Evolutionary conservation across 305 asterid genomes (phyloP).

Genomic region (Ilex paraguariensis): DNA sequence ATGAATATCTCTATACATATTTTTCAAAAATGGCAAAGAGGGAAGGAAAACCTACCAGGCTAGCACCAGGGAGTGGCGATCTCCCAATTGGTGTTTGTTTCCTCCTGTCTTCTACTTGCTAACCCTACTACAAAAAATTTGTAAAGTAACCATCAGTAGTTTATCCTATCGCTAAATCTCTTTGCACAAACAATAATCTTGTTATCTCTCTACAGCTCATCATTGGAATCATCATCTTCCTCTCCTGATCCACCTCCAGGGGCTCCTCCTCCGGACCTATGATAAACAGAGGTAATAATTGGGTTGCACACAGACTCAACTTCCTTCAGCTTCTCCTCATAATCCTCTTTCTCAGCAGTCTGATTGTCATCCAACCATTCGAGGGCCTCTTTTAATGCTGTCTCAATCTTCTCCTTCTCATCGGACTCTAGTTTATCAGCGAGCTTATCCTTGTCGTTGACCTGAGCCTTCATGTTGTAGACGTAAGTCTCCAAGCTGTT

Average conservation of each 20-base stretch:
- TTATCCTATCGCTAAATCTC: too few species aligned
- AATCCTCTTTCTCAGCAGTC: constrained; percentile 76
- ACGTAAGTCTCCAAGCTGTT: constrained; percentile 68
- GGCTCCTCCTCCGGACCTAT: constrained; percentile 73
- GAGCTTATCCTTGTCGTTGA: constrained; percentile 72
- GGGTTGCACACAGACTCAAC: constrained; percentile 75
- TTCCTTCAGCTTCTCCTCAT: constrained; percentile 72
- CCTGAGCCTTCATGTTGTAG: constrained; percentile 78
- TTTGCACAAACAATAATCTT: too few species aligned
- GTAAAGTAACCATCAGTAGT: too few species aligned
- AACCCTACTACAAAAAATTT: too few species aligned
- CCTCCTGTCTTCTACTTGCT: too few species aligned
- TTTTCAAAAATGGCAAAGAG: too few species aligned
- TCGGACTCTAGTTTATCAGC: constrained; percentile 64
- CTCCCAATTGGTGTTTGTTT: too few species aligned
- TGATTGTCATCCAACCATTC: constrained; percentile 80
- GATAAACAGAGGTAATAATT: constrained; percentile 57
- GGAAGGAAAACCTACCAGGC: too few species aligned
- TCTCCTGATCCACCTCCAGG: constrained; percentile 41
- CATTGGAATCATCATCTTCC: constrained; percentile 55
- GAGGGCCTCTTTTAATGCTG: constrained; percentile 66
- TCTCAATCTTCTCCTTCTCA: constrained; percentile 74
- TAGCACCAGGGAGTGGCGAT: too few species aligned
- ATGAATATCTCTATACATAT: too few species aligned
- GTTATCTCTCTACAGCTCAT: constrained; percentile 42